Percentiles rank a stretch among this genome's conserved stretches.
Conservation (phyloP, 257 asterid genomes). For the Lycium barbarum region DNA sequence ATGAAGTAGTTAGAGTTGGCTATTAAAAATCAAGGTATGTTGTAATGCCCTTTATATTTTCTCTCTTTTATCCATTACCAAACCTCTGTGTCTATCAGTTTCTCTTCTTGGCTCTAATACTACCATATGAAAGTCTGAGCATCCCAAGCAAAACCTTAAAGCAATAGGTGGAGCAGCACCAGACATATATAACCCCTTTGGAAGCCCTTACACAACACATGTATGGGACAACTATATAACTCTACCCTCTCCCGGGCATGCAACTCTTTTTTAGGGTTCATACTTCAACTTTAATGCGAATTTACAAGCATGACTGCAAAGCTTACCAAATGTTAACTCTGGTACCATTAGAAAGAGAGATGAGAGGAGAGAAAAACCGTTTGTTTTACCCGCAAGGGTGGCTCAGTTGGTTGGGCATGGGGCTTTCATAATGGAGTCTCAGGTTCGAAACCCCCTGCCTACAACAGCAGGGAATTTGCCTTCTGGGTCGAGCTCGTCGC, state of each 20-base stretch:
- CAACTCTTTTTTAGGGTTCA: neutral
- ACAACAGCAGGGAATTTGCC: too few species aligned
- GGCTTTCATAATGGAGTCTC: too few species aligned
- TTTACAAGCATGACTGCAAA: neutral
- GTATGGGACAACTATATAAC: neutral
- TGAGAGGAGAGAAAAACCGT: neutral
- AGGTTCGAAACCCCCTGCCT: too few species aligned
- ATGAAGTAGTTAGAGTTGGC: neutral
- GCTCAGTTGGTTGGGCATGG: too few species aligned
- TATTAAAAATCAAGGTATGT: neutral
- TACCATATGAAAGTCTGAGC: neutral
- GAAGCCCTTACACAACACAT: neutral
- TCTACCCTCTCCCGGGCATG: neutral
- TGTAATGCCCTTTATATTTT: neutral
- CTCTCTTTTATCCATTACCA: too few species aligned
- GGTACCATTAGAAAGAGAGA: neutral
- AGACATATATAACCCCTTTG: neutral
- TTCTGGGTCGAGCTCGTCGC: too few species aligned
- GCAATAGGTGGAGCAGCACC: constrained; percentile 16
- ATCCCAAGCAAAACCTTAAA: neutral
- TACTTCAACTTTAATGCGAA: neutral
- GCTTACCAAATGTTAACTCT: constrained; percentile 8
- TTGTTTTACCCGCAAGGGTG: too few species aligned
- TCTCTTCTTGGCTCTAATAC: neutral
- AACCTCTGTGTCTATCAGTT: neutral